These are phyloP conservation scores for Cunninghamia lanceolata DNA, from an alignment of 75 land plant species.

Conservation along the genomic window DNA sequence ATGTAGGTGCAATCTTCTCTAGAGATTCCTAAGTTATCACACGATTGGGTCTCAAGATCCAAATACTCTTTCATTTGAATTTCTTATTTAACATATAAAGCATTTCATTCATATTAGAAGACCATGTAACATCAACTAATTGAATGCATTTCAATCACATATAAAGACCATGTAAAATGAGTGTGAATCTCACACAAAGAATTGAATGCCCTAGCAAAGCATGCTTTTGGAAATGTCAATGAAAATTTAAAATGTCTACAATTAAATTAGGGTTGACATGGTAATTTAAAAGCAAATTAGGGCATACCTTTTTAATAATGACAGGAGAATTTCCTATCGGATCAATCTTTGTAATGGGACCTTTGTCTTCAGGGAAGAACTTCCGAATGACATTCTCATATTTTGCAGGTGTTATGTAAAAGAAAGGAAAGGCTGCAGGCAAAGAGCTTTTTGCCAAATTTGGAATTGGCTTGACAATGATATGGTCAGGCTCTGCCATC, in stretches of 20 bases:
- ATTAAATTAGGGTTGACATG: not conserved
- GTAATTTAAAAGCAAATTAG: conserved; percentile 12
- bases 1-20: conserved; percentile 85
- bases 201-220: not conserved
- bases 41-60: not conserved
- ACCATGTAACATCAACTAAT: not conserved
- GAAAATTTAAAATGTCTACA: not conserved
- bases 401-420: conserved; percentile 85
- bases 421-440: conserved; percentile 97
- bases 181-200: not conserved
- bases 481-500: conserved; percentile 98
- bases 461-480: conserved; percentile 92
- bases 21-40: conserved; percentile 57
- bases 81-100: not conserved
- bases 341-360: conserved; percentile 88
- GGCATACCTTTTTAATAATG: conserved; percentile 80
- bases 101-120: not conserved
- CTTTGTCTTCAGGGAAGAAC: conserved; percentile 81
- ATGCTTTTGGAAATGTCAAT: not conserved
- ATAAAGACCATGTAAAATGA: not conserved
- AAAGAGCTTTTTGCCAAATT: conserved; percentile 68
- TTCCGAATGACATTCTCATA: conserved; percentile 70
- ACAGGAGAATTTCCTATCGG: conserved; percentile 99
- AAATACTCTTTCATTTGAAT: not conserved
- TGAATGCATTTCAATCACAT: not conserved